Evolutionary conservation across 805 yeast genomes (phyloP), one percentile per base, ranked within the genome.

Genomic region (Monosporozyma servazzii): DNA sequence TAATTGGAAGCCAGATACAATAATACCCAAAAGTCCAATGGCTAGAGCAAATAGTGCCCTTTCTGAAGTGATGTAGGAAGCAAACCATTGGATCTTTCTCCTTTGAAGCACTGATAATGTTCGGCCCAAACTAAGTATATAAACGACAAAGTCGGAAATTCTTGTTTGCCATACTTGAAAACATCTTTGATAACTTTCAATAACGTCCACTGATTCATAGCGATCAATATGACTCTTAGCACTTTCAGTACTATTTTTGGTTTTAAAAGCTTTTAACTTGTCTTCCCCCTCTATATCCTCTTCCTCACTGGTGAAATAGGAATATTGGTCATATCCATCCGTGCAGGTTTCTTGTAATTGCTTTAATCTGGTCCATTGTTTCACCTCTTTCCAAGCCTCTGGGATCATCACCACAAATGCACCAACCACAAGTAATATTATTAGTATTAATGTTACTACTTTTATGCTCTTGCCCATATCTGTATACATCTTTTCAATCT

Each of bases 1-100:
- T 29, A 66, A 74, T 64, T 88, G 95, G 1, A 82, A 61, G 1
- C 74, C 49, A 17, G 82, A 77, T 1, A 80, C 65, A 0, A 78
- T 11, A 0, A 85, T 50, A 0, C 93, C 93, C 15, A 77, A 67
- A 0, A 82, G 5, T 0, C 84, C 86, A 0, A 87, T 55, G 1
- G 76, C 64, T 1, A 87, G 61, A 0, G 82, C 58, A 0, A 75
- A 58, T 1, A 76, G 51, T 0, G 90, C 77, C 11, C 78, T 72
- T 2, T 74, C 68, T 1, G 88, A 77, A 2, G 79, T 63, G n/a
- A 75, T 56, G 61, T 83, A 74, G 2, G 72, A 58, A 2, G 65
- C 53, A 2, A 71, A 48, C 76, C 76, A 74, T 27, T 64, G 64
- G 1, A 67, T 52, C 42, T 69, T 63, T 2, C 56, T 53, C 30